Evolutionary conservation across 176 grass and related monocot species (phyloP).

Genomic region (Cocos nucifera): DNA sequence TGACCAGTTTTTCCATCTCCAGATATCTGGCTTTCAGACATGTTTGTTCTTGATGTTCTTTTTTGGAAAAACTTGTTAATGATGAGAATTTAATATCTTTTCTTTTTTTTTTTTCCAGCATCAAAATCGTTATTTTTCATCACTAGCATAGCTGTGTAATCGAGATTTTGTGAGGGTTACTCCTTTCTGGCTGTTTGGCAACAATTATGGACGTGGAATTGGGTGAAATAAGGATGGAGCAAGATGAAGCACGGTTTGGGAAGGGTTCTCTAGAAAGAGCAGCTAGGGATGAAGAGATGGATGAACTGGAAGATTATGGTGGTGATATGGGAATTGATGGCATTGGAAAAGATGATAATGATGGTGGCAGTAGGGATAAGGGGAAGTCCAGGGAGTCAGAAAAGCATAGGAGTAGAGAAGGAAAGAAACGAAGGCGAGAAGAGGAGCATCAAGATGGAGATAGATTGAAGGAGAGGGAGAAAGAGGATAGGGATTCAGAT

Average conservation of each 20-base stretch:
- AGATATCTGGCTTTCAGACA: no score
- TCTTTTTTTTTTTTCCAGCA: slow-evolving; percentile 6
- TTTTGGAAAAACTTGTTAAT: no score
- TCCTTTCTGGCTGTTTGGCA: not conserved
- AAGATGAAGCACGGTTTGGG: not conserved
- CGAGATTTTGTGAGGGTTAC: not conserved
- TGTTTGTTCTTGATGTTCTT: no score
- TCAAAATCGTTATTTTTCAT: no score
- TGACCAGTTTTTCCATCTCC: no score
- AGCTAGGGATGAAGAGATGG: slow-evolving; percentile 1
- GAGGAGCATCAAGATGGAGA: slow-evolving; percentile 7
- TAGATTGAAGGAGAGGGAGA: slow-evolving; percentile 5
- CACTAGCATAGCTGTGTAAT: not conserved
- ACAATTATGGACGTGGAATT: slow-evolving; percentile 6
- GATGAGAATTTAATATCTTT: not conserved
- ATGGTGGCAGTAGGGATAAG: no score
- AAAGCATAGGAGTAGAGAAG: slow-evolving; percentile 8
- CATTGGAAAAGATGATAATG: not conserved
- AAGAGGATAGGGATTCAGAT: slow-evolving; percentile 6
- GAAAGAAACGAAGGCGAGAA: slow-evolving; percentile 6
- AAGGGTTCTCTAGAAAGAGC: not conserved
- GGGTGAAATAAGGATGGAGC: slow-evolving; percentile 12
- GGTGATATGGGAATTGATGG: slow-evolving; percentile 5
- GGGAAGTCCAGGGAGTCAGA: slow-evolving; percentile 8
- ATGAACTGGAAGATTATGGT: not conserved